Evolutionary conservation across 768 basidiomycete genomes (phyloP).

Genomic region (Serendipita sp.): DNA sequence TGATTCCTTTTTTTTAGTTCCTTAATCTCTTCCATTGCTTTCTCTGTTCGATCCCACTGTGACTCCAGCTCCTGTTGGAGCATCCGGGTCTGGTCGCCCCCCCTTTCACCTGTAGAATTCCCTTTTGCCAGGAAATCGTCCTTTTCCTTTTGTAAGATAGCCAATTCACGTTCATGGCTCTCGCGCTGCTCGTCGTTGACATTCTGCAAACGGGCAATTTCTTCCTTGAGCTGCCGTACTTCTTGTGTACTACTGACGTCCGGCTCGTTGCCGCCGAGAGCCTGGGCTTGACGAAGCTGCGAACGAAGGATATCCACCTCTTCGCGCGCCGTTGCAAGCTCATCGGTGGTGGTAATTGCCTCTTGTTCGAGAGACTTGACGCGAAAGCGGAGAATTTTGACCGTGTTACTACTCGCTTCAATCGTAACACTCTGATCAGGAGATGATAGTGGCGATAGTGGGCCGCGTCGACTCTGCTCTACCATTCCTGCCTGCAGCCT

Average conservation of each 20-base stretch:
- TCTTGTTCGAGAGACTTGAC: conserved; percentile 23
- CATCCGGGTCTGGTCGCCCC: background rate
- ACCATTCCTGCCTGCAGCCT: background rate
- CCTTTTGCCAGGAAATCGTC: conserved; percentile 7
- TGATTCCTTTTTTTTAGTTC: conserved; percentile 9
- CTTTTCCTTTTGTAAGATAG: conserved; percentile 28
- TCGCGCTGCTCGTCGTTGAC: conserved; percentile 21
- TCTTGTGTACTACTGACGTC: background rate
- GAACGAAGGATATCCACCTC: conserved; percentile 9
- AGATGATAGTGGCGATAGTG: background rate
- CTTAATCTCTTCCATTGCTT: conserved; percentile 25
- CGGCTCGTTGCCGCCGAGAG: background rate
- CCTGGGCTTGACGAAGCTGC: background rate
- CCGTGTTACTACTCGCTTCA: background rate
- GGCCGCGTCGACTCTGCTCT: background rate
- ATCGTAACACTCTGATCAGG: background rate
- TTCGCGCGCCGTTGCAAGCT: conserved; percentile 42
- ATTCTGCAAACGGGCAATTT: background rate
- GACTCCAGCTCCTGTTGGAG: conserved; percentile 38
- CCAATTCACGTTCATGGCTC: conserved; percentile 29
- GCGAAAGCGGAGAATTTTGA: background rate
- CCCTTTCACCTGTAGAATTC: background rate
- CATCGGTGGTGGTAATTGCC: conserved; percentile 38
- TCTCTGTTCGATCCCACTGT: conserved; percentile 54
- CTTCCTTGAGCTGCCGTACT: background rate